Percentiles rank a stretch among this genome's conserved stretches.
Conservation (phyloP, 495 filamentous ascomycete genomes). For the Ascodesmis nigricans region DNA sequence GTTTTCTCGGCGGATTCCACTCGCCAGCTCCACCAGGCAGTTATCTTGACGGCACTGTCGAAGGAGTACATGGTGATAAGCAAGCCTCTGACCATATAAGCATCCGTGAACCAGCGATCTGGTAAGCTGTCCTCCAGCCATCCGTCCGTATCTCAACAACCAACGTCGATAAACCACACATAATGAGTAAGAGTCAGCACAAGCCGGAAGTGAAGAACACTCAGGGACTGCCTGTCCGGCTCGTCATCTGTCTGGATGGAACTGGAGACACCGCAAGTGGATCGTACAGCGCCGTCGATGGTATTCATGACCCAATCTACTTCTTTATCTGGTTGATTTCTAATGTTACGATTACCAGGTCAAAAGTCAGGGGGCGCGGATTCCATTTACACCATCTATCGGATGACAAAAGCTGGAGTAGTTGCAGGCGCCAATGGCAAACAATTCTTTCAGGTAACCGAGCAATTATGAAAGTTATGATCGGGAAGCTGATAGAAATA, state of each 20-base stretch:
- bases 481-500: too few relatives aligned
- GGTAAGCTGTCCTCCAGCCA: too few relatives aligned
- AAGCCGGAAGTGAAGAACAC: constrained; percentile 1
- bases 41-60: too few relatives aligned
- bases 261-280: constrained; percentile 8
- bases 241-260: constrained; percentile 9
- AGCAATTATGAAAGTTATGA: too few relatives aligned
- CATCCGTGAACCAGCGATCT: too few relatives aligned
- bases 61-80: too few relatives aligned
- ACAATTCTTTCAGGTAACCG: constrained; percentile 8
- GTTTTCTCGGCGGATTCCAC: too few relatives aligned
- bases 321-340: not conserved
- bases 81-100: too few relatives aligned
- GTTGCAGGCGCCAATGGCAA: constrained; percentile 1
- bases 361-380: constrained; percentile 3
- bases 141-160: too few relatives aligned
- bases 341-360: constrained; percentile 1
- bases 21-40: too few relatives aligned
- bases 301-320: not conserved
- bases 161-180: too few relatives aligned
- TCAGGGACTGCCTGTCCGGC: constrained; percentile 4
- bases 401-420: constrained; percentile 2
- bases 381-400: constrained; percentile 7
- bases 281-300: constrained; percentile 3
- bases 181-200: too few relatives aligned